These are phyloP conservation scores for Dorcoceras hygrometricum DNA, from an alignment of 257 asterid species.

Conservation along the genomic window DNA sequence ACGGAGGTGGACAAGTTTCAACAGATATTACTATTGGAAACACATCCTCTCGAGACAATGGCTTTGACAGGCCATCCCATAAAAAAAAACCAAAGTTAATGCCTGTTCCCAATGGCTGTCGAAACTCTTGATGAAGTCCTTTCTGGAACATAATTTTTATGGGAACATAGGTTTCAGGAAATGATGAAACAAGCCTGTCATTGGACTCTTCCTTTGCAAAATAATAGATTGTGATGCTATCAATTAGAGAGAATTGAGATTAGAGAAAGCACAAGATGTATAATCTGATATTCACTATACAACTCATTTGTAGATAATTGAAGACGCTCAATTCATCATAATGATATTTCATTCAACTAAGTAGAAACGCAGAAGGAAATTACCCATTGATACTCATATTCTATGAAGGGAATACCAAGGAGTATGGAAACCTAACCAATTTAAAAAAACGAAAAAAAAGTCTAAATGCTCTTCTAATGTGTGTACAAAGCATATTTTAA, in stretches of 20 bases:
- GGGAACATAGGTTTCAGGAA: conserved; percentile 52
- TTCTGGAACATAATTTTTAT: conserved; percentile 58
- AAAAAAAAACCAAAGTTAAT: conserved; percentile 52
- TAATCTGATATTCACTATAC: conserved; percentile 11
- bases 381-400: too few relatives aligned
- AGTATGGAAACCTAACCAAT: too few relatives aligned
- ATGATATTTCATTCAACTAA: too few relatives aligned
- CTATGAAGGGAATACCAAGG: too few relatives aligned
- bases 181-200: conserved; percentile 42
- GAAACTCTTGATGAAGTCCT: conserved; percentile 66
- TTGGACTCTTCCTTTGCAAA: conserved; percentile 64
- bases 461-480: too few relatives aligned
- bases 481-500: too few relatives aligned
- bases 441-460: too few relatives aligned
- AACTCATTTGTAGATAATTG: not conserved
- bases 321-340: too few relatives aligned
- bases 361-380: too few relatives aligned
- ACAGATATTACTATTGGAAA: conserved; percentile 65
- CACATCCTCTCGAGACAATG: conserved; percentile 42
- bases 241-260: conserved; percentile 24
- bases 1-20: conserved; percentile 45
- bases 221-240: conserved; percentile 70
- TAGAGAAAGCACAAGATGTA: conserved; percentile 22
- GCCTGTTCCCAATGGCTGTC: conserved; percentile 78
- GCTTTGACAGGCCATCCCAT: conserved; percentile 42